Percentiles rank a stretch among this genome's conserved stretches.
These are phyloP conservation scores for Aciculosporium take DNA, from an alignment of 2,329 filamentous ascomycete genomes.

Conservation along the genomic window DNA sequence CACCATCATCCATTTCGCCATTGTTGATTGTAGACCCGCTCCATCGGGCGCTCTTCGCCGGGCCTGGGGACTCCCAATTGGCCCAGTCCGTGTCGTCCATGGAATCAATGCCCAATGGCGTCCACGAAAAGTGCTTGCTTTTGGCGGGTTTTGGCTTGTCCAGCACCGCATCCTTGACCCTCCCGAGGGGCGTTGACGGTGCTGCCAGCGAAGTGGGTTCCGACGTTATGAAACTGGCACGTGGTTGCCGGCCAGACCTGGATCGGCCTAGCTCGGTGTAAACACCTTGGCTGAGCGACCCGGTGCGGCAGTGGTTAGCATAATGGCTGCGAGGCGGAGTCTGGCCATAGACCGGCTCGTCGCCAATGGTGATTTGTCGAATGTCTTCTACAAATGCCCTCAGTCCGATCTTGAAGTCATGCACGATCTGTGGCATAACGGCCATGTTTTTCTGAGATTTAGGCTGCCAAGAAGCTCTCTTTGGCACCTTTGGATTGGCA, in stretches of 20 bases:
- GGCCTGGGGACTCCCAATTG: constrained; percentile 46
- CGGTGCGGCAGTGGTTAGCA: constrained; percentile 3
- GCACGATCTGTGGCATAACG: constrained; percentile 62
- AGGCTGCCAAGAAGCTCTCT: constrained; percentile 47
- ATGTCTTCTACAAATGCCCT: constrained; percentile 95
- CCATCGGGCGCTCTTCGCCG: constrained; percentile 45
- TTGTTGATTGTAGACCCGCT: constrained; percentile 44
- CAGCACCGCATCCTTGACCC: constrained; percentile 12
- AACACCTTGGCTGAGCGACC: constrained; percentile 7
- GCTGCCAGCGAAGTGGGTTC: constrained; percentile 22
- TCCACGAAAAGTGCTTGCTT: constrained; percentile 46
- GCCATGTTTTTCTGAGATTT: constrained; percentile 29
- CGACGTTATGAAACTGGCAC: constrained; percentile 27
- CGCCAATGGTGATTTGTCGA: constrained; percentile 86
- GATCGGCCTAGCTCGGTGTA: constrained; percentile 31
- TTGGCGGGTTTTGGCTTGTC: constrained; percentile 25
- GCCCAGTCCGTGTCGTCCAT: constrained; percentile 50
- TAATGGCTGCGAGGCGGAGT: constrained; percentile 9
- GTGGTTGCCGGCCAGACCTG: constrained; percentile 27
- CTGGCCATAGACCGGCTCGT: constrained; percentile 60
- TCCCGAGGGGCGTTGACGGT: constrained; percentile 18
- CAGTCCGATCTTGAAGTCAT: constrained; percentile 77
- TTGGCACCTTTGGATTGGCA: constrained; percentile 28
- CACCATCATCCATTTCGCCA: constrained; percentile 28
- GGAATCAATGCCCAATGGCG: constrained; percentile 40